These are phyloP conservation scores for Omphalotus guepiniiformis DNA, from an alignment of 768 basidiomycete species.

Conservation along the genomic window DNA sequence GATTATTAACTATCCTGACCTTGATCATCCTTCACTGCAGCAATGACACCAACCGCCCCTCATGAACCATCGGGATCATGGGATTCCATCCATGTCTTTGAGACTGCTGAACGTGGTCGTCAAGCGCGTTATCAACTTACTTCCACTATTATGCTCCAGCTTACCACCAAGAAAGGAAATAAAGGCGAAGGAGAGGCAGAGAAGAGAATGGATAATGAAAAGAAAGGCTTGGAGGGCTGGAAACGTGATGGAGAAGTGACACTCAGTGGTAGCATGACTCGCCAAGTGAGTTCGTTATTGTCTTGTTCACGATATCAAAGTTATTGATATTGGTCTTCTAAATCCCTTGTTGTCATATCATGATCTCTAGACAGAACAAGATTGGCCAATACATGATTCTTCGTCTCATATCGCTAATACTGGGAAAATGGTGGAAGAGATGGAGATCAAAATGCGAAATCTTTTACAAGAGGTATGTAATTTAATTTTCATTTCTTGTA, in stretches of 20 bases:
- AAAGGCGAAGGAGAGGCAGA: slow-evolving; percentile 26
- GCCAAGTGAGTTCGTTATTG: slow-evolving; percentile 89
- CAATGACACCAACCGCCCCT: slow-evolving; percentile 49
- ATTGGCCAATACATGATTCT: slow-evolving; percentile 74
- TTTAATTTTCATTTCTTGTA: background rate
- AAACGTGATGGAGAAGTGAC: slow-evolving; percentile 73
- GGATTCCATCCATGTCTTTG: slow-evolving; percentile 99
- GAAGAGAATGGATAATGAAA: slow-evolving; percentile 35
- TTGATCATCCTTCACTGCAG: slow-evolving; percentile 31
- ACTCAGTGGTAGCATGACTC: slow-evolving; percentile 94
- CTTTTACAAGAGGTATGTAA: slow-evolving; percentile 73
- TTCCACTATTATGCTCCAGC: slow-evolving; percentile 93
- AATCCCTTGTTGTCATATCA: too few relatives aligned
- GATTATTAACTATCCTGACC: background rate
- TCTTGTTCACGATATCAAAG: too few relatives aligned
- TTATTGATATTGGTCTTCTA: too few relatives aligned
- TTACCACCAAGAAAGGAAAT: slow-evolving; percentile 51
- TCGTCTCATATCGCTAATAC: slow-evolving; percentile 89
- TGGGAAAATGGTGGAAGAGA: slow-evolving; percentile 96
- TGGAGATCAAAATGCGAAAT: slow-evolving; percentile 99
- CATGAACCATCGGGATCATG: slow-evolving; percentile 81
- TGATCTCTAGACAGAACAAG: slow-evolving; percentile 88
- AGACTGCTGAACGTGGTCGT: slow-evolving; percentile 85
- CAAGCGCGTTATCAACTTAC: slow-evolving; percentile 97
- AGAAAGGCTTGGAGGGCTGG: slow-evolving; percentile 37